Percentiles rank a stretch among this genome's conserved stretches.
Evolutionary conservation across 2,329 filamentous ascomycete species (phyloP).

Genomic region (Alternaria infectoria): DNA sequence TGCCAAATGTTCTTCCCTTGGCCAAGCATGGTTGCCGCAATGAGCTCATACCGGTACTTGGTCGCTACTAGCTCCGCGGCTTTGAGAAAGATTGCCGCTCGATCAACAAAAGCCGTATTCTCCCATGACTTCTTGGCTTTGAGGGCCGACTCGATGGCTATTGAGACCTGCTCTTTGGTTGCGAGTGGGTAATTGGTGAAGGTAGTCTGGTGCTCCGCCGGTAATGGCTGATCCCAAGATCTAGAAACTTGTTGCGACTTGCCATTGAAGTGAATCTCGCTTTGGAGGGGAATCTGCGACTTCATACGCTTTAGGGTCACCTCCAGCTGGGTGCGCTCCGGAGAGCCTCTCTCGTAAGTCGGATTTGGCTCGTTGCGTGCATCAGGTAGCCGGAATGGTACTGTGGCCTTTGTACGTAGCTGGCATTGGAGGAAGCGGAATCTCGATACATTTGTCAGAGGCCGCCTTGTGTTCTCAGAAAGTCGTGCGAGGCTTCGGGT

Average conservation of each 20-base stretch:
- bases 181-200: slow-evolving; percentile 86
- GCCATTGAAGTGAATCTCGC: slow-evolving; percentile 35
- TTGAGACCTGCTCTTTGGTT: slow-evolving; percentile 72
- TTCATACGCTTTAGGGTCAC: slow-evolving; percentile 32
- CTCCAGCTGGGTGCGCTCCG: slow-evolving; percentile 33
- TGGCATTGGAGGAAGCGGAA: slow-evolving; percentile 17
- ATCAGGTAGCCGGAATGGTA: slow-evolving; percentile 37
- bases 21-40: slow-evolving; percentile 92
- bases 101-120: slow-evolving; percentile 81
- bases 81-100: slow-evolving; percentile 91
- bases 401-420: slow-evolving; percentile 33
- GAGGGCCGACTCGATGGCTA: slow-evolving; percentile 81
- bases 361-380: slow-evolving; percentile 40
- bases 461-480: slow-evolving; percentile 14
- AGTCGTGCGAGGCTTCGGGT: slow-evolving; percentile 18
- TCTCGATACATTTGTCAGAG: slow-evolving; percentile 15
- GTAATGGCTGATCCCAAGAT: slow-evolving; percentile 36
- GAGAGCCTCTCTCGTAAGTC: slow-evolving; percentile 35
- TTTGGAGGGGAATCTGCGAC: slow-evolving; percentile 34
- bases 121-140: slow-evolving; percentile 86
- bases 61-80: slow-evolving; percentile 85
- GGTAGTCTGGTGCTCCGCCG: slow-evolving; percentile 65
- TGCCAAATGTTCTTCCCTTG: slow-evolving; percentile 99
- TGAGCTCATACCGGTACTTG: slow-evolving; percentile 94
- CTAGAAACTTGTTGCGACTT: slow-evolving; percentile 29